Evolutionary conservation across 2,329 filamentous ascomycete genomes (phyloP).

Genomic region (Cladorrhinum sp.): DNA sequence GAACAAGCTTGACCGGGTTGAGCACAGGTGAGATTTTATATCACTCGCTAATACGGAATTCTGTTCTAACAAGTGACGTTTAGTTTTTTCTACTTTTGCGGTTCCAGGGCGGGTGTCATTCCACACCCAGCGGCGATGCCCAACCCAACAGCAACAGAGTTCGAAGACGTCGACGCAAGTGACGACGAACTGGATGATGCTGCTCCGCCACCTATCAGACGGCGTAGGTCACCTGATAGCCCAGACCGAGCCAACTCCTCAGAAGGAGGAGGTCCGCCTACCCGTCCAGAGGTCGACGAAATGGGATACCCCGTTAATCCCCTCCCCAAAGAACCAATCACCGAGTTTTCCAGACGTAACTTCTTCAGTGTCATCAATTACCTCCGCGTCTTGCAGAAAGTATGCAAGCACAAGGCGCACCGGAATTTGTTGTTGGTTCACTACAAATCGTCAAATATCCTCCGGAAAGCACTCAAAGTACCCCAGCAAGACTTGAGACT

Average conservation of each 20-base stretch:
- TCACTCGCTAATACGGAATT: background rate
- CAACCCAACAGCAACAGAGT: conserved; percentile 32
- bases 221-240: conserved; percentile 35
- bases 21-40: conserved; percentile 62
- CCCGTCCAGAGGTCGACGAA: conserved; percentile 72
- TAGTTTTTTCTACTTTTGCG: conserved; percentile 91
- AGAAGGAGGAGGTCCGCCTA: conserved; percentile 5
- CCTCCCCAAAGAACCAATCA: conserved; percentile 73
- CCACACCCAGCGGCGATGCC: conserved; percentile 21
- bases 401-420: conserved; percentile 93
- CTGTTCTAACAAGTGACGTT: background rate
- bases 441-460: conserved; percentile 90
- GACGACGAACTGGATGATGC: conserved; percentile 71
- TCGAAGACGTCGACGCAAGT: conserved; percentile 37
- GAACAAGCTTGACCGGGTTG: conserved; percentile 76
- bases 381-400: conserved; percentile 93
- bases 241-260: background rate
- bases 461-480: conserved; percentile 87
- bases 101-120: conserved; percentile 49
- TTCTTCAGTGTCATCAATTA: conserved; percentile 96
- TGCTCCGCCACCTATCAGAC: conserved; percentile 76
- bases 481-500: conserved; percentile 83
- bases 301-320: conserved; percentile 75
- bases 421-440: conserved; percentile 89
- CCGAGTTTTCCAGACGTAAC: conserved; percentile 86